phyloP scores from a whole-genome alignment of 1,139 yeast genomes.

The Torulaspora pretoriensis region DNA sequence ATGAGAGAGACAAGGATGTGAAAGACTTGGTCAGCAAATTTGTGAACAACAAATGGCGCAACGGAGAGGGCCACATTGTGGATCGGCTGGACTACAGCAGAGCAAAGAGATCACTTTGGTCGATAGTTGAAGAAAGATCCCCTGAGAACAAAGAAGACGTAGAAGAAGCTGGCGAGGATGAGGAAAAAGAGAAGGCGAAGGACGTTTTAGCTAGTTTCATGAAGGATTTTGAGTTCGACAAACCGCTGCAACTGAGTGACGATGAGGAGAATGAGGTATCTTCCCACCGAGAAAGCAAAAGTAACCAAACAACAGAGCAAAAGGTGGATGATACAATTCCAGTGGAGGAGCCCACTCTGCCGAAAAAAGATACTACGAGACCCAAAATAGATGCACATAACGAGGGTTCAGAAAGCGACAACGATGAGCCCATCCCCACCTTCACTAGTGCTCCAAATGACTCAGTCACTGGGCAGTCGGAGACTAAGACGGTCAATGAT shows the following conservation, averaged over 20 bases:
- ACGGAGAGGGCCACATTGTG: slow-evolving; percentile 74
- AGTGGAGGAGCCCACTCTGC: neutral
- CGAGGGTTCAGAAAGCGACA: slow-evolving; percentile 28
- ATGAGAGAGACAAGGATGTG: slow-evolving; percentile 58
- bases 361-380: neutral
- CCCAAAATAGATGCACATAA: neutral
- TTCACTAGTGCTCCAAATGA: slow-evolving; percentile 39
- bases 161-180: slow-evolving; percentile 29
- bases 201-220: slow-evolving; percentile 52
- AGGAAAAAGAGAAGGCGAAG: slow-evolving; percentile 41
- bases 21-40: slow-evolving; percentile 63
- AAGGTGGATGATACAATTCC: neutral
- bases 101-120: slow-evolving; percentile 15
- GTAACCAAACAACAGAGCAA: neutral
- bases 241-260: slow-evolving; percentile 52
- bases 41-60: slow-evolving; percentile 62
- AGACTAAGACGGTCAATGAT: slow-evolving; percentile 37
- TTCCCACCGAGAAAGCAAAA: neutral
- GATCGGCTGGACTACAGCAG: slow-evolving; percentile 46
- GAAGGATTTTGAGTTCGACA: slow-evolving; percentile 54
- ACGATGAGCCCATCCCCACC: slow-evolving; percentile 51
- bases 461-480: slow-evolving; percentile 10
- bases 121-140: slow-evolving; percentile 19
- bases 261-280: slow-evolving; percentile 38
- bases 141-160: slow-evolving; percentile 29